phyloP scores from a whole-genome alignment of 2,329 filamentous ascomycete species.

The Dactylellina cionopaga region DNA sequence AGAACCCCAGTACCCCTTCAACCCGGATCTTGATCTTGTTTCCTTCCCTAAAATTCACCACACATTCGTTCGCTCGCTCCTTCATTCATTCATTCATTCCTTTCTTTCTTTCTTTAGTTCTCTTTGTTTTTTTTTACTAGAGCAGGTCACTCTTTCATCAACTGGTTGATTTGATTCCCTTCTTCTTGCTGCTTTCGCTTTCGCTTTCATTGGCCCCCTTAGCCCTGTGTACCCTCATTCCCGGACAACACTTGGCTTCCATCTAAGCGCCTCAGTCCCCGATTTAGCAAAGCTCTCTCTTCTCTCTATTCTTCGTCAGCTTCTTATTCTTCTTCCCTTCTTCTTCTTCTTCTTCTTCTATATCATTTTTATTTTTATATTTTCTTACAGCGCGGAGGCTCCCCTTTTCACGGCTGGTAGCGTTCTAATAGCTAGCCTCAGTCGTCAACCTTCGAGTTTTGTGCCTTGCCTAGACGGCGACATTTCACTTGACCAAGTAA shows the following conservation, averaged over 20 bases:
- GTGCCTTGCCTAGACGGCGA: neutral
- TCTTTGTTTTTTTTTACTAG: conserved; percentile 7
- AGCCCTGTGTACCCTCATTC: too few relatives aligned
- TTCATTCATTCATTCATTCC: neutral
- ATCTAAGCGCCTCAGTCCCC: conserved; percentile 48
- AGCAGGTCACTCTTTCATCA: conserved; percentile 41
- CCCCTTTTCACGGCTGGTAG: too few relatives aligned
- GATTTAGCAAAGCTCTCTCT: conserved; percentile 21
- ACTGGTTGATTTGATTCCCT: conserved; percentile 16
- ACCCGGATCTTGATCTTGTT: conserved; percentile 5
- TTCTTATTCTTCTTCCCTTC: conserved; percentile 5
- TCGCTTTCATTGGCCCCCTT: neutral
- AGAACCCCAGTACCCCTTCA: conserved; percentile 21
- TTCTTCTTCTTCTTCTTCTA: conserved; percentile 7
- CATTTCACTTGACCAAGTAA: neutral
- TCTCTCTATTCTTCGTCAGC: neutral
- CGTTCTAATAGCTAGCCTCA: too few relatives aligned
- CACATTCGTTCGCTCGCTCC: neutral
- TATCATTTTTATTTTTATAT: too few relatives aligned
- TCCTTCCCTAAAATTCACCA: conserved; percentile 7
- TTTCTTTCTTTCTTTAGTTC: conserved; percentile 6
- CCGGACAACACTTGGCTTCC: too few relatives aligned
- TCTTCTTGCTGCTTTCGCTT: neutral
- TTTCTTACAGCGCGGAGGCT: neutral
- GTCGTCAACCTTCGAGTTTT: too few relatives aligned